Evolutionary conservation across 2,329 filamentous ascomycete genomes (phyloP), one percentile per base, ranked within the genome.

Genomic region (Podosphaera xanthii): DNA sequence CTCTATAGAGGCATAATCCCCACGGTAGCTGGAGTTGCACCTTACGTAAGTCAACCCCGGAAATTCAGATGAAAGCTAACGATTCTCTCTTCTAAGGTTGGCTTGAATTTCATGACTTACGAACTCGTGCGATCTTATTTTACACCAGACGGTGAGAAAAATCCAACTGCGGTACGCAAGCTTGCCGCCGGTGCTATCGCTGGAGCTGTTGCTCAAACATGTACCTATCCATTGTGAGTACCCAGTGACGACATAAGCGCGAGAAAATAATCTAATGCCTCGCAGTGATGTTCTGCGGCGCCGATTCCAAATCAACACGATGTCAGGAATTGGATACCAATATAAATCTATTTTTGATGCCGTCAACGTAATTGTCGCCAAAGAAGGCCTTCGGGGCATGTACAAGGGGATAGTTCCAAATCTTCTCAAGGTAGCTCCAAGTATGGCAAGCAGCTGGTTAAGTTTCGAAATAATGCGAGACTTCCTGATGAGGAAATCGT

Each of bases 391-490:
- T 59, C 77, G 77, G 61, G 92, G 92, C 57, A 73, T 98, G 50
- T 98, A 97, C 76, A 98, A 97, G 71, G 92, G 92, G 59, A 91
- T 98, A 64, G 81, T 90, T 14, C 92, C 92, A 0, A 98, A 98
- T 68, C 76, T 98, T 31, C 79, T 98, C 62, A 98, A 98, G 72
- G 92, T 98, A 14, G 91, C 92, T 6, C 92, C 92, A 2, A 97
- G 90, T 70, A 98, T 98, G 91, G 92, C 92, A 14, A 94, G 89
- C 66, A 96, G 87, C 71, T 98, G 92, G 91, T 79, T 97, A 62
- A 96, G 90, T 71, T 98, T 94, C 69, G 92, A 98, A 73, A 75
- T 97, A 69, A 91, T 87, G 7, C 80, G 92, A 64, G 92, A 98
- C 71, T 85, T 94, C 68, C 73, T 97, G 3, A 44, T 14, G 3